A percentile compares a stretch with the other conserved stretches of the same genome.
Conservation (phyloP, 257 asterid species). For the Fraxinus excelsior region DNA sequence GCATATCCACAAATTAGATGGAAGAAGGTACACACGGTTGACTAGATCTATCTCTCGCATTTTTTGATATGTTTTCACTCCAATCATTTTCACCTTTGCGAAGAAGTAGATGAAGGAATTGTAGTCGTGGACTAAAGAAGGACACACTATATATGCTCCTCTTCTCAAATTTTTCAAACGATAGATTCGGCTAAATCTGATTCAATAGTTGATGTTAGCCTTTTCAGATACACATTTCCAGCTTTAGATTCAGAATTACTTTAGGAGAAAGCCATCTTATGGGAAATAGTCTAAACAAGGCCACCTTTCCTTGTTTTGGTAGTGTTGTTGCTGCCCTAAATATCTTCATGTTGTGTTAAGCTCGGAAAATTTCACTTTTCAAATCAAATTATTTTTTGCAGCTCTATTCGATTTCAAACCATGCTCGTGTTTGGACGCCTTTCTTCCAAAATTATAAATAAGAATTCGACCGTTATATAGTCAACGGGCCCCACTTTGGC, state of each 20-base stretch:
- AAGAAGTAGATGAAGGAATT: conserved; percentile 80
- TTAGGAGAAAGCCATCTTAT: no score
- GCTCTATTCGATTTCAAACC: no score
- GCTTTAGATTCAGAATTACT: neutral
- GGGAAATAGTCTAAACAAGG: no score
- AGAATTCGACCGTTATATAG: no score
- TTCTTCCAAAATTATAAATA: no score
- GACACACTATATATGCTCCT: conserved; percentile 29
- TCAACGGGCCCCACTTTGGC: no score
- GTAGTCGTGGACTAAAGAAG: conserved; percentile 40
- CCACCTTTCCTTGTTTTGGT: no score
- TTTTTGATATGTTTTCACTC: conserved; percentile 63
- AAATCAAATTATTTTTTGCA: no score
- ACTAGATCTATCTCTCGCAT: conserved; percentile 64
- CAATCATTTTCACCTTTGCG: conserved; percentile 78
- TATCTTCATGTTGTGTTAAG: no score
- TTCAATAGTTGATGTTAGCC: conserved; percentile 10
- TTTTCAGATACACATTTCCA: conserved; percentile 26
- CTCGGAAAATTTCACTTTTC: no score
- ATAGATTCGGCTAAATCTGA: conserved; percentile 51
- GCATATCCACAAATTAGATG: conserved; percentile 57
- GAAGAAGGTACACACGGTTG: conserved; percentile 59
- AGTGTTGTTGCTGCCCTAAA: no score
- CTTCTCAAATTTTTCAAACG: conserved; percentile 41
- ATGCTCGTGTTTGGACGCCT: no score